These are phyloP conservation scores for Termitomyces sp. DNA, from an alignment of 768 basidiomycete species.

Conservation along the genomic window DNA sequence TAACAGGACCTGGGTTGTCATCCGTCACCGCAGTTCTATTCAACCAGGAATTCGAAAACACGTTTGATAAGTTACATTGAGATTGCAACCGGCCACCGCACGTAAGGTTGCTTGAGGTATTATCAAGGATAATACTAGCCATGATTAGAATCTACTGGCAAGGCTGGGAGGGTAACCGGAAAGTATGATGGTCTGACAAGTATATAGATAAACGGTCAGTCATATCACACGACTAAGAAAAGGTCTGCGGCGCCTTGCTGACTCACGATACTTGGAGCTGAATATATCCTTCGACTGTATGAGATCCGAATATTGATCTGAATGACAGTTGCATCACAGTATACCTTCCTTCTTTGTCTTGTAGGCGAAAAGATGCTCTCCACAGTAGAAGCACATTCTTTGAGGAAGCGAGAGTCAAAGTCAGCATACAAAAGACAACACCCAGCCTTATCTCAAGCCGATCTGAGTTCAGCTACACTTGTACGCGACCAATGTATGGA, in stretches of 20 bases:
- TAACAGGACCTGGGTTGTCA: not conserved
- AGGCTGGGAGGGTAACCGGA: not conserved
- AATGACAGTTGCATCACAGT: not conserved
- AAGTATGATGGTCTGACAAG: not conserved
- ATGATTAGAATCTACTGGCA: not conserved
- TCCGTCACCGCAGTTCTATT: not conserved
- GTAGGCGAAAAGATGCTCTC: not conserved
- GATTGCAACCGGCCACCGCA: not conserved
- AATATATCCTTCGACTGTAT: not conserved
- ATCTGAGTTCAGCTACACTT: no score
- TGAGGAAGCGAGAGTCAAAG: no score
- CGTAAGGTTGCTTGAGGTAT: not conserved
- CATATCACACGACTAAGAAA: not conserved
- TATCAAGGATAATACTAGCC: not conserved
- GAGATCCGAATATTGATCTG: not conserved
- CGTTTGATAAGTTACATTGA: not conserved
- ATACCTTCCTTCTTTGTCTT: no score
- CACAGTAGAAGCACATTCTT: not conserved
- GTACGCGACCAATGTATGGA: no score
- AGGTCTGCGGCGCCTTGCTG: no score
- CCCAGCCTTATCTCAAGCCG: no score
- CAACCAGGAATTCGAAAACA: not conserved
- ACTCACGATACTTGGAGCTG: not conserved
- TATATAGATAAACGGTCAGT: not conserved
- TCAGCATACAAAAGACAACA: no score